These are phyloP conservation scores for Tylopilus subfusipes DNA, from an alignment of 768 basidiomycete genomes.

Conservation along the genomic window DNA sequence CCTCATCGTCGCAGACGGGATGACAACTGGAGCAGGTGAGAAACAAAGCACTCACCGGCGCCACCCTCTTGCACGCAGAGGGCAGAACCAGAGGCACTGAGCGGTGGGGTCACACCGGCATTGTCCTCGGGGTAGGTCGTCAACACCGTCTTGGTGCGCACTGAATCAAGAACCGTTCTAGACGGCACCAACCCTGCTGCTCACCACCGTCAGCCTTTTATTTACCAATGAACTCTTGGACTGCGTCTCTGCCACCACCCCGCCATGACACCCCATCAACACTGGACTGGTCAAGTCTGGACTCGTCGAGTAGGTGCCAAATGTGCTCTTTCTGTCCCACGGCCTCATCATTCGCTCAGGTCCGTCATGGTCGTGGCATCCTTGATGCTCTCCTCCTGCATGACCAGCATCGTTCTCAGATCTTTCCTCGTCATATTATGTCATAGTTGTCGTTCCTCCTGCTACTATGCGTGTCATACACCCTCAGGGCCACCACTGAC, in stretches of 20 bases:
- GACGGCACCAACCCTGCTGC: slow-evolving; percentile 72
- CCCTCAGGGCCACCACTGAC: no score
- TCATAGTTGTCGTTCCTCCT: no score
- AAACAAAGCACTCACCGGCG: no score
- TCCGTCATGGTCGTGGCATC: slow-evolving; percentile 74
- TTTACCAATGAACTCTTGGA: slow-evolving; percentile 91
- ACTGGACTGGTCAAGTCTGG: slow-evolving; percentile 36
- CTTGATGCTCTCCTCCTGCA: slow-evolving; percentile 75
- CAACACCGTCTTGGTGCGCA: no score
- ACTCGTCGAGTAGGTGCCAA: slow-evolving; percentile 34
- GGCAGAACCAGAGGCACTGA: slow-evolving; percentile 28
- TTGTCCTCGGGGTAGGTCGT: slow-evolving; percentile 65
- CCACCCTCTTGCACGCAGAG: slow-evolving; percentile 42
- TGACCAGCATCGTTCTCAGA: slow-evolving; percentile 77
- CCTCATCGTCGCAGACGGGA: no score
- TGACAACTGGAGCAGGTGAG: no score
- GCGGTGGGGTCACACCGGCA: slow-evolving; percentile 54
- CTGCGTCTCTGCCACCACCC: slow-evolving; percentile 84
- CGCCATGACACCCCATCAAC: no score
- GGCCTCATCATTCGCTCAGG: slow-evolving; percentile 37
- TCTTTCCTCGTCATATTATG: no score
- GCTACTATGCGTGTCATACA: no score
- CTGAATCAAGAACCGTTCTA: neutral
- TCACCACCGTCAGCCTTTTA: slow-evolving; percentile 79
- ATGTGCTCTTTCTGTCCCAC: neutral